phyloP scores from a whole-genome alignment of 805 yeast species.

The Wickerhamiella cacticola region DNA sequence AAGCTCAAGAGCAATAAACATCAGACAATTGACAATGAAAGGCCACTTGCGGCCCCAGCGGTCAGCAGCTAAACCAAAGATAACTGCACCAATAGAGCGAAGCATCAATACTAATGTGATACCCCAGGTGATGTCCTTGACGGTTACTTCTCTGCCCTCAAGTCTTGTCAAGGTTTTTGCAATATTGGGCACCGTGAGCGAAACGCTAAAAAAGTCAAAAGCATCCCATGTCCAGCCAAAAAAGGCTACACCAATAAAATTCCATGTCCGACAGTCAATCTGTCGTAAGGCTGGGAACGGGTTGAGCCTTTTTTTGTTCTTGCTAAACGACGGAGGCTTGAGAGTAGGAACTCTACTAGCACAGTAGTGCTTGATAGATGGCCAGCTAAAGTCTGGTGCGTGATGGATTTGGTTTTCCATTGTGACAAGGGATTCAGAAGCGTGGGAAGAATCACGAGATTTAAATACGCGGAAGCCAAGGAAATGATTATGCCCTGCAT shows the following conservation, averaged over 20 bases:
- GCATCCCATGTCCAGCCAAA: conserved; percentile 64
- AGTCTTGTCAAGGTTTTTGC: conserved; percentile 36
- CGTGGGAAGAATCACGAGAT: no score
- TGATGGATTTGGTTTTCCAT: conserved; percentile 7
- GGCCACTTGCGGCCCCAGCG: conserved; percentile 59
- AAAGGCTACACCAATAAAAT: conserved; percentile 46
- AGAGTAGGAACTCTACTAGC: conserved; percentile 27
- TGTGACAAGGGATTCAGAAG: neutral
- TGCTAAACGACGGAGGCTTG: conserved; percentile 22
- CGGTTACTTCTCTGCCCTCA: conserved; percentile 14
- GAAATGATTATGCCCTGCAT: neutral
- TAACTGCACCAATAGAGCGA: conserved; percentile 57
- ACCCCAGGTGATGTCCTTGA: conserved; percentile 55
- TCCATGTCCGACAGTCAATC: conserved; percentile 47
- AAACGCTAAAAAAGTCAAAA: conserved; percentile 55
- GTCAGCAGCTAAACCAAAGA: conserved; percentile 53
- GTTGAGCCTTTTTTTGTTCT: conserved; percentile 32
- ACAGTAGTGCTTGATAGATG: conserved; percentile 25
- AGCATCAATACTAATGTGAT: conserved; percentile 60
- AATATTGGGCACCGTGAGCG: conserved; percentile 41
- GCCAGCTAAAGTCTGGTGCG: conserved; percentile 20
- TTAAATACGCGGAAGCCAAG: neutral
- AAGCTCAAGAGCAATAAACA: conserved; percentile 46
- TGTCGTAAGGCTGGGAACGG: conserved; percentile 48
- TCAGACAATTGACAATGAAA: conserved; percentile 39